phyloP scores from a whole-genome alignment of 2,329 filamentous ascomycete species.

The Aspergillus pseudoviridinutans region DNA sequence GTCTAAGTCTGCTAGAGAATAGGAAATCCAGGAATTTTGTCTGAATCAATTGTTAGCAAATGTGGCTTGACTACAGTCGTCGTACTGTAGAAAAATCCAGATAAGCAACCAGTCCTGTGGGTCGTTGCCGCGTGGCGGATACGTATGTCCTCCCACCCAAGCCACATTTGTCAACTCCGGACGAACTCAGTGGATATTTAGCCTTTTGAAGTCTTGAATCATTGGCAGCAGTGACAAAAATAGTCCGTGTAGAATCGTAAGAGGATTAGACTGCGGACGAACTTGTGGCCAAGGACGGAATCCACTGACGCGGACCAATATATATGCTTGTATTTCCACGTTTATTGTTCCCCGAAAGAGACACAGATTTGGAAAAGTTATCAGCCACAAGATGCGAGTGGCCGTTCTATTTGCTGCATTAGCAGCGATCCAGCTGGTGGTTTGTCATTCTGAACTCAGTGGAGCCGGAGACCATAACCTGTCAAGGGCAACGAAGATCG shows the following conservation, averaged over 20 bases:
- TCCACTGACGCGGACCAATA: neutral
- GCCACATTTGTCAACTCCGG: neutral
- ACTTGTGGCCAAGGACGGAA: neutral
- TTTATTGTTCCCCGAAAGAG: neutral
- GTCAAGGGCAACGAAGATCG: neutral
- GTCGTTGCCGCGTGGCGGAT: neutral
- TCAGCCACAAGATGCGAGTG: no score
- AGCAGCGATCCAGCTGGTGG: neutral
- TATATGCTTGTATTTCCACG: neutral
- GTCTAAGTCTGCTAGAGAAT: neutral
- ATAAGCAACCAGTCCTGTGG: neutral
- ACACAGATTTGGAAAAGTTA: neutral
- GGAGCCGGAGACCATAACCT: neutral
- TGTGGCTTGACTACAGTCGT: neutral
- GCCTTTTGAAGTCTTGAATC: neutral
- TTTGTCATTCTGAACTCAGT: neutral
- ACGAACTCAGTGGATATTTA: no score
- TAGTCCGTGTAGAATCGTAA: neutral
- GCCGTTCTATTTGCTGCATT: neutral
- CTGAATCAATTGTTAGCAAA: neutral
- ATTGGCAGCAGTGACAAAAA: neutral
- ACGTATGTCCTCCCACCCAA: neutral
- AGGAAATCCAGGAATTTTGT: neutral
- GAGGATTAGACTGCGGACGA: neutral
- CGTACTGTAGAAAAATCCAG: neutral